Evolutionary conservation across 257 asterid genomes (phyloP), one percentile per base, ranked within the genome.

Genomic region (Cynanchum wilfordii): DNA sequence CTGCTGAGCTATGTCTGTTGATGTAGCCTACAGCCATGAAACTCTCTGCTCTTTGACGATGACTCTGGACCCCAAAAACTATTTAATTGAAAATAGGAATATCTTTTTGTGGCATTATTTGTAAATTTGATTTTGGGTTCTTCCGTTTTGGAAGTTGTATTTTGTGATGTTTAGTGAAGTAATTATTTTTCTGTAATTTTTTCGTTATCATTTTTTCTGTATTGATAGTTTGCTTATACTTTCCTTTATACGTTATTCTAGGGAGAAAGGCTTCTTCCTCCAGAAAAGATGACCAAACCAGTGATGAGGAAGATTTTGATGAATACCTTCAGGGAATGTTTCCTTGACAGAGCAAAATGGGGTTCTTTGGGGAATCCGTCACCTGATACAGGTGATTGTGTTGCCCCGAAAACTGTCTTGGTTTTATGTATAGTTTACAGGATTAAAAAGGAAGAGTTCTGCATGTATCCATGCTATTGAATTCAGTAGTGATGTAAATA

Each of bases 241-340:
- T 27, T 70, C 13, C 19, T 17, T 71, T 33, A 40, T 70, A 38
- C 75, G 66, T 52, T 69, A 10, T 63, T 83, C 12, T 76, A 87
- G 96, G 87, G 76, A 87, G 76, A 56, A 79, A 74, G 80, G 83
- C 78, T 74, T 79, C 82, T 40, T 71, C 87, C 71, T 82, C 98
- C 49, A 68, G 68, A 1, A 70, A 74, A 30, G 79, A 79, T 70
- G 79, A 25, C 15, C 83, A 75, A 66, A 58, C 49, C 4, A 84
- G 83, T 8, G 92, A 86, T 29, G 92, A 88, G 51, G 98, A 91
- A 29, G 86, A 87, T 86, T 89, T 91, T 40, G 93, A 94, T 1
- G 96, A 91, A 82, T 91, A 85, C 82, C 94, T 94, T 16, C 85
- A 85, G 54, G 99, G 97, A 69, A 89, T 94, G 99, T 94, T 94